A percentile compares a stretch with the other conserved stretches of the same genome.
Conservation (phyloP, 1,139 yeast species). For the Diutina pseudorugosa region DNA sequence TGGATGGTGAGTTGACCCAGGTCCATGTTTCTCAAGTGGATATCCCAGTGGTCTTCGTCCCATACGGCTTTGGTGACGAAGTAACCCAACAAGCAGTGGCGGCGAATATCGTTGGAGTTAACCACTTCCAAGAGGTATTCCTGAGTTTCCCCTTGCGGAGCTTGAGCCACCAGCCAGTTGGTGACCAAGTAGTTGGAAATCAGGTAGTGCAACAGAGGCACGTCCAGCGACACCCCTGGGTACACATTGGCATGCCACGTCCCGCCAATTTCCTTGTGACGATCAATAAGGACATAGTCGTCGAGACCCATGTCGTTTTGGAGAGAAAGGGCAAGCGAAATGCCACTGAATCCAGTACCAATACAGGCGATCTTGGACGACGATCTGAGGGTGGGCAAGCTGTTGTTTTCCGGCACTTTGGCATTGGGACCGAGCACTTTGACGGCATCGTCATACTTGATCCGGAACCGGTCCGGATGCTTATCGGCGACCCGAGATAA, state of each 20-base stretch:
- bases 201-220: slow-evolving; percentile 39
- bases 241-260: slow-evolving; percentile 44
- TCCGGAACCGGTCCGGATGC: slow-evolving; percentile 21
- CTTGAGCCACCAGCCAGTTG: slow-evolving; percentile 33
- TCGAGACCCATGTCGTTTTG: slow-evolving; percentile 18
- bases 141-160: slow-evolving; percentile 38
- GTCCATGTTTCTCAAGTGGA: slow-evolving; percentile 20
- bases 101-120: slow-evolving; percentile 19
- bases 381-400: slow-evolving; percentile 15
- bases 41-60: slow-evolving; percentile 25
- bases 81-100: slow-evolving; percentile 20
- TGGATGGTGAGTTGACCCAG: slow-evolving; percentile 18
- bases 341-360: slow-evolving; percentile 40
- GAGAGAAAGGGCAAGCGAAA: slow-evolving; percentile 21
- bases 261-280: slow-evolving; percentile 37
- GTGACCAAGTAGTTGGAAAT: slow-evolving; percentile 27
- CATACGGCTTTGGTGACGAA: slow-evolving; percentile 18
- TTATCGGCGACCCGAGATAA: slow-evolving; percentile 21
- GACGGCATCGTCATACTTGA: slow-evolving; percentile 17
- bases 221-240: slow-evolving; percentile 43
- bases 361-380: slow-evolving; percentile 24
- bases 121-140: slow-evolving; percentile 31
- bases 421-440: slow-evolving; percentile 17
- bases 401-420: slow-evolving; percentile 9
- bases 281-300: slow-evolving; percentile 31